Evolutionary conservation across 139 green algal genomes (phyloP).

Genomic region (Penium margaritaceum): DNA sequence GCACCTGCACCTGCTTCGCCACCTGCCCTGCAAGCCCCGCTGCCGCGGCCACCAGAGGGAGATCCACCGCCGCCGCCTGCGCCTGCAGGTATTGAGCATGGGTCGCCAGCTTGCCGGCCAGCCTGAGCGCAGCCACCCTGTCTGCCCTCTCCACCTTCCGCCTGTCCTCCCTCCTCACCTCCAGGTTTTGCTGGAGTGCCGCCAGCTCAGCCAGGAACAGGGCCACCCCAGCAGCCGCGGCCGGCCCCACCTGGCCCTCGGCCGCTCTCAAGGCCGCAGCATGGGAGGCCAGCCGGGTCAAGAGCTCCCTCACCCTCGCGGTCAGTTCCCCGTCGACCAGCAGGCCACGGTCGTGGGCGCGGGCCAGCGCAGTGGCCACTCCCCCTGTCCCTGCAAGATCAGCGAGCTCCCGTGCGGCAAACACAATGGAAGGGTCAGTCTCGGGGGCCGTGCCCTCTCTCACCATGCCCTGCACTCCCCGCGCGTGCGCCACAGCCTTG

Average conservation of each 20-base stretch:
- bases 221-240: not conserved
- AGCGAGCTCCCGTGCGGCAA: not conserved
- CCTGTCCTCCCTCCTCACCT: not conserved
- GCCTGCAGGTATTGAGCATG: not conserved
- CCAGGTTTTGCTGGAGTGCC: not conserved
- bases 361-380: not conserved
- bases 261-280: not conserved
- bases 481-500: not conserved
- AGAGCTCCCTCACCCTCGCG: not conserved
- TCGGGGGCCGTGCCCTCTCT: not conserved
- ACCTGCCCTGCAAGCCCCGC: not conserved
- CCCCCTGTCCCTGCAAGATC: not conserved
- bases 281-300: not conserved
- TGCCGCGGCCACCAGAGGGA: not conserved
- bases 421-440: not conserved
- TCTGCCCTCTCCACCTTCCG: not conserved
- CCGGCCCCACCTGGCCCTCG: not conserved
- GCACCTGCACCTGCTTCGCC: not conserved
- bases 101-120: not conserved
- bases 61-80: not conserved
- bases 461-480: not conserved
- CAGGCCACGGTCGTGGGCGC: not conserved
- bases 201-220: not conserved
- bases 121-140: not conserved
- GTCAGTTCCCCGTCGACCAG: not conserved